Percentiles rank a stretch among this genome's conserved stretches.
These are phyloP conservation scores for Phytophthora fragariaefolia DNA, from an alignment of 352 stramenopile genomes.

Conservation along the genomic window DNA sequence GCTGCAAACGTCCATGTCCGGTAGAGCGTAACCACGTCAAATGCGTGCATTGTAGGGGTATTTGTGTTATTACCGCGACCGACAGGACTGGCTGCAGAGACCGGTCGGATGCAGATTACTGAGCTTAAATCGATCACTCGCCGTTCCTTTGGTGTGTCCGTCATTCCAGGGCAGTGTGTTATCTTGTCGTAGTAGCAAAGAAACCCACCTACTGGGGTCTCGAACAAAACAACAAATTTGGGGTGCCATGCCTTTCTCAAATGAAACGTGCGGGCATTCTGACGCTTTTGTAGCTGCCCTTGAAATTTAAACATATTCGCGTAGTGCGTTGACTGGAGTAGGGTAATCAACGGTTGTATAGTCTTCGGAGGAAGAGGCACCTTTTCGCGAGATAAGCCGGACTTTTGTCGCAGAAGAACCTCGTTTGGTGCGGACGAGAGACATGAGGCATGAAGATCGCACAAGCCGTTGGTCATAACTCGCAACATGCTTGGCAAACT, in stretches of 20 bases:
- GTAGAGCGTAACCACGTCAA: constrained; percentile 80
- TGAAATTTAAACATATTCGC: constrained; percentile 64
- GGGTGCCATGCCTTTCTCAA: constrained; percentile 62
- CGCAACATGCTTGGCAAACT: constrained; percentile 15
- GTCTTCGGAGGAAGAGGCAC: constrained; percentile 23
- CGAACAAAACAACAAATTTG: constrained; percentile 63
- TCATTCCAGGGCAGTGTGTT: constrained; percentile 61
- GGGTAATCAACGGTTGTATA: constrained; percentile 19
- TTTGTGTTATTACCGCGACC: constrained; percentile 1
- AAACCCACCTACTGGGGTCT: constrained; percentile 68
- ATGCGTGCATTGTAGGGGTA: constrained; percentile 35
- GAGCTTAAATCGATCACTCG: constrained; percentile 72
- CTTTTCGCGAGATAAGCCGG: constrained; percentile 37
- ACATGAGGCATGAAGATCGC: constrained; percentile 40
- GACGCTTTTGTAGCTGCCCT: constrained; percentile 58
- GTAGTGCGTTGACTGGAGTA: constrained; percentile 62
- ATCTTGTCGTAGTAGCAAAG: constrained; percentile 83
- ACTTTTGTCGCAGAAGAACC: constrained; percentile 43
- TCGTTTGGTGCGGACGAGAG: constrained; percentile 31
- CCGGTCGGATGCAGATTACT: constrained; percentile 68
- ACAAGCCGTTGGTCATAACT: constrained; percentile 30
- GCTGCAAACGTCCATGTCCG: constrained; percentile 78
- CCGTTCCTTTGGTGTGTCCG: constrained; percentile 57
- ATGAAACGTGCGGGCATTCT: constrained; percentile 55
- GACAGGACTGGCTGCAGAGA: constrained; percentile 35